Conservation (phyloP, 352 stramenopile species). For the Phytophthora boehmeriae region DNA sequence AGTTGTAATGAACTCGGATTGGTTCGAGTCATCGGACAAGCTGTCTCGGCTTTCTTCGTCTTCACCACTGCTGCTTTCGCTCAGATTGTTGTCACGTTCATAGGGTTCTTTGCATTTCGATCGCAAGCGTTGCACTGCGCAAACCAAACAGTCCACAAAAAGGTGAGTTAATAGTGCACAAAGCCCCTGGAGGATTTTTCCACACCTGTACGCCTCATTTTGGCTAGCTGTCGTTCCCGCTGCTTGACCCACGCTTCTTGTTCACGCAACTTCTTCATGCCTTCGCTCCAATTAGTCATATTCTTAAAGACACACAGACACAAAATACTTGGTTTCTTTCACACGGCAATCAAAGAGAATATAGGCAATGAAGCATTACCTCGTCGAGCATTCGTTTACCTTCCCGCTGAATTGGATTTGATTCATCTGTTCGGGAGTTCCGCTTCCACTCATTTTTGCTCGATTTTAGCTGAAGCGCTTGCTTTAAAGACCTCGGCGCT, state of each 20-base stretch:
- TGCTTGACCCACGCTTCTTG: slow-evolving; percentile 56
- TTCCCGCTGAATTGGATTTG: slow-evolving; percentile 50
- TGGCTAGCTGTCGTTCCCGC: slow-evolving; percentile 50
- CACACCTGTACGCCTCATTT: slow-evolving; percentile 40
- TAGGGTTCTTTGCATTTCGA: background rate
- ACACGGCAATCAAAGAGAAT: background rate
- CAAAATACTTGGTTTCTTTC: background rate
- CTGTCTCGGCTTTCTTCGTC: slow-evolving; percentile 12
- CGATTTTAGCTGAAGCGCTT: slow-evolving; percentile 55
- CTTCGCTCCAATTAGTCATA: slow-evolving; percentile 50
- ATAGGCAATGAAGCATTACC: slow-evolving; percentile 17
- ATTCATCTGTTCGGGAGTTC: slow-evolving; percentile 25
- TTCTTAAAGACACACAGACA: slow-evolving; percentile 26
- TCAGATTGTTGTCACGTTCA: slow-evolving; percentile 17
- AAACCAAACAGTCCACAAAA: background rate
- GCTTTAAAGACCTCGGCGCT: slow-evolving; percentile 57
- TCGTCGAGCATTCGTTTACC: slow-evolving; percentile 74
- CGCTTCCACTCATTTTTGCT: slow-evolving; percentile 60
- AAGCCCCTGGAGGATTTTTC: no score
- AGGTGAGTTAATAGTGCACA: no score
- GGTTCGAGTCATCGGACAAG: slow-evolving; percentile 31
- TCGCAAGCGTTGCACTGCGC: slow-evolving; percentile 16
- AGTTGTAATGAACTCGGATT: slow-evolving; percentile 23
- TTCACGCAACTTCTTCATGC: slow-evolving; percentile 50
- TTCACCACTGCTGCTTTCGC: slow-evolving; percentile 15